Conservation (phyloP, 306 rosid genomes). For the Sechiopsis laciniata region DNA sequence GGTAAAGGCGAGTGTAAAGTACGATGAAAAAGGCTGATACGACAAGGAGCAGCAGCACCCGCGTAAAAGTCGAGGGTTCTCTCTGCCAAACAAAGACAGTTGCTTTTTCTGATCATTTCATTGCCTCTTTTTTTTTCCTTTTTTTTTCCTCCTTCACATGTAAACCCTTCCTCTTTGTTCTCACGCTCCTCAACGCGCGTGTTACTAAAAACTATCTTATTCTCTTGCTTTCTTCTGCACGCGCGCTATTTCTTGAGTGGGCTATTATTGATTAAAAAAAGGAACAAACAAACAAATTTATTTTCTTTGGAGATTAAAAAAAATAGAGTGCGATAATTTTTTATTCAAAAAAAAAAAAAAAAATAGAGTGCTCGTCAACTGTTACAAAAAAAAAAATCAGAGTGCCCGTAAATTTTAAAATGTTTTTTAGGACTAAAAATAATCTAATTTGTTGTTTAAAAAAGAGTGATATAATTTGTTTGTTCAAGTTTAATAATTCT, state of each 20-base stretch:
- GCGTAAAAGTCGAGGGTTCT: constrained; percentile 65
- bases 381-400: no score
- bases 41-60: constrained; percentile 34
- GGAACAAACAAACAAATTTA: no score
- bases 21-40: constrained; percentile 61
- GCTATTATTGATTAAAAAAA: no score
- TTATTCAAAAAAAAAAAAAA: no score
- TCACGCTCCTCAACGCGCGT: constrained; percentile 13
- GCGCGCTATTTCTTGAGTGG: neutral
- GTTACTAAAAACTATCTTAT: neutral
- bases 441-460: no score
- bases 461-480: no score
- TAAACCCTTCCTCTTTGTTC: neutral
- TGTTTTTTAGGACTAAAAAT: no score
- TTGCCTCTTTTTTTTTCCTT: neutral
- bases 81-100: constrained; percentile 17
- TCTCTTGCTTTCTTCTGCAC: neutral
- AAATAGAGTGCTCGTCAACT: no score
- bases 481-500: no score
- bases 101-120: neutral
- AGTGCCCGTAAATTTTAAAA: no score
- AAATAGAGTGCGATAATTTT: no score
- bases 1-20: constrained; percentile 42
- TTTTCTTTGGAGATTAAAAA: no score
- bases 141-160: neutral